These are phyloP conservation scores for Podaxis rugospora DNA, from an alignment of 768 basidiomycete species.

Conservation along the genomic window DNA sequence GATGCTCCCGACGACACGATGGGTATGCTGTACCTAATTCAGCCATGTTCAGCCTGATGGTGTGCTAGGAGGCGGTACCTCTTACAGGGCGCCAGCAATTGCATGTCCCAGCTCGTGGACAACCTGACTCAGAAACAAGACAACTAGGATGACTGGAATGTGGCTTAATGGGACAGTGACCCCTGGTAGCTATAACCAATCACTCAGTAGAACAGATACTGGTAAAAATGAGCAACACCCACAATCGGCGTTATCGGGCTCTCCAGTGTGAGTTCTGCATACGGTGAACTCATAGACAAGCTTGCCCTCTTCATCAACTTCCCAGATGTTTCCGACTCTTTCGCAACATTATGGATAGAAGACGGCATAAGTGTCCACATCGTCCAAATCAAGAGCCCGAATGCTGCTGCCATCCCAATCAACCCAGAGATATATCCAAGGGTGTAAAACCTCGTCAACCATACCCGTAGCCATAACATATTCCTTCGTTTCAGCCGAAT, in stretches of 20 bases:
- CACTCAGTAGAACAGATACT: neutral
- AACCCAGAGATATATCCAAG: constrained; percentile 3
- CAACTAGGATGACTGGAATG: constrained; percentile 57
- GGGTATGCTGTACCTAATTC: constrained; percentile 57
- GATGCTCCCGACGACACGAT: constrained; percentile 59
- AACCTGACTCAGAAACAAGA: constrained; percentile 62
- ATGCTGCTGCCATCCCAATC: neutral
- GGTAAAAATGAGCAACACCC: neutral
- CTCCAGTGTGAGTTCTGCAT: neutral
- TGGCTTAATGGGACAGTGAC: constrained; percentile 75
- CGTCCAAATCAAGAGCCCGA: constrained; percentile 5
- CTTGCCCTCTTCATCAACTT: constrained; percentile 5
- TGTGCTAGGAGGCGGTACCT: neutral
- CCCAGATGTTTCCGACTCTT: neutral
- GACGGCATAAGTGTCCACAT: constrained; percentile 1
- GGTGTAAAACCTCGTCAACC: constrained; percentile 7
- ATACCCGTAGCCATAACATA: neutral
- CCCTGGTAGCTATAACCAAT: constrained; percentile 66
- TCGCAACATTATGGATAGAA: neutral
- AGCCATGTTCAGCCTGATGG: neutral
- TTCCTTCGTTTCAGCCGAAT: neutral
- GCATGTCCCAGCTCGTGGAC: constrained; percentile 82
- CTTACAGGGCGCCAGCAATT: constrained; percentile 69
- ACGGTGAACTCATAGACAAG: neutral
- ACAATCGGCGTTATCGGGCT: constrained; percentile 8